phyloP scores from a whole-genome alignment of 768 basidiomycete species.

The Cystobasidium tubakii region DNA sequence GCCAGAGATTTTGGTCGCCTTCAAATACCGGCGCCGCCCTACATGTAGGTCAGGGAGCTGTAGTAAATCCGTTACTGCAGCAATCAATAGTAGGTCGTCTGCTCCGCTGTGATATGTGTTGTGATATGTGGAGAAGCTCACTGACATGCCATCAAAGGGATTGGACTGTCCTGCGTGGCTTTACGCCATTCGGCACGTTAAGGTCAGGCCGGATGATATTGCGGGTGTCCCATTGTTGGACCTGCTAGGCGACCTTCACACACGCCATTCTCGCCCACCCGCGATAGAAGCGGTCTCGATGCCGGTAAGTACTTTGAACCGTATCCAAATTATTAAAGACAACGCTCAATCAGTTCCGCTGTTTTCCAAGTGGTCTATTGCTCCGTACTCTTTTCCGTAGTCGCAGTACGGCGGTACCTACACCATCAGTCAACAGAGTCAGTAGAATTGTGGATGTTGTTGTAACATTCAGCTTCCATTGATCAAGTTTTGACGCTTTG shows the following conservation, averaged over 20 bases:
- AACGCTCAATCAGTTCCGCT: too few relatives aligned
- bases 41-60: too few relatives aligned
- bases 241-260: background rate
- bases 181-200: slow-evolving; percentile 7
- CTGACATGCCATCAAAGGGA: background rate
- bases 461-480: background rate
- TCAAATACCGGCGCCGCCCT: too few relatives aligned
- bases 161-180: slow-evolving; percentile 3
- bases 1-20: too few relatives aligned
- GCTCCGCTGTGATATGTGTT: background rate
- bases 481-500: too few relatives aligned
- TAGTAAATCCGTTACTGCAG: background rate
- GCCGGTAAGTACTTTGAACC: background rate
- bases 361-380: background rate
- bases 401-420: too few relatives aligned
- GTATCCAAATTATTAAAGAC: too few relatives aligned
- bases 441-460: background rate
- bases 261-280: background rate
- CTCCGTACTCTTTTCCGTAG: background rate
- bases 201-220: slow-evolving; percentile 13
- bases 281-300: background rate
- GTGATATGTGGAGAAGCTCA: too few relatives aligned
- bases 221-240: slow-evolving; percentile 16
- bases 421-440: too few relatives aligned
- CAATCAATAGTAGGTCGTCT: background rate